These are phyloP conservation scores for Lepidium aucheri DNA, from an alignment of 345 rosid genomes.

Conservation along the genomic window DNA sequence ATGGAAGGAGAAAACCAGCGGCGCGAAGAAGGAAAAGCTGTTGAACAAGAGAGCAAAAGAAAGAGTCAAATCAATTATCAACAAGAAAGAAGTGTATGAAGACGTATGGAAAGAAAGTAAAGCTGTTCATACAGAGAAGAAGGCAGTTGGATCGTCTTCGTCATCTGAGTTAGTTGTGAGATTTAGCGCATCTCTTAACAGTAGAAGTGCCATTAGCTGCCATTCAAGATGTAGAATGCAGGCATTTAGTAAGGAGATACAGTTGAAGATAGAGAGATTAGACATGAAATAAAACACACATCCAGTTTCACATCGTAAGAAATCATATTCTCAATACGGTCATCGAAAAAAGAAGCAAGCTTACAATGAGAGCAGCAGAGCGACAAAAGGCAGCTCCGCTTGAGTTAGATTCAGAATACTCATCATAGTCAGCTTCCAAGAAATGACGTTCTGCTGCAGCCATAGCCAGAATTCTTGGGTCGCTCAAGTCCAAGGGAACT, in stretches of 20 bases:
- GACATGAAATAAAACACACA: background rate
- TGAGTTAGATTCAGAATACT: conserved; percentile 77
- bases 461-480: conserved; percentile 82
- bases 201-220: conserved; percentile 92
- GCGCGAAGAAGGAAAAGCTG: conserved; percentile 96
- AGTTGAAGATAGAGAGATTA: background rate
- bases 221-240: background rate
- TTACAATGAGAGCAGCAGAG: conserved; percentile 88
- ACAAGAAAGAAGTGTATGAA: background rate
- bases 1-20: conserved; percentile 91
- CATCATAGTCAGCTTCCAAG: conserved; percentile 85
- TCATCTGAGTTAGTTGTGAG: conserved; percentile 66
- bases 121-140: conserved; percentile 65
- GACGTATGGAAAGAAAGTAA: background rate
- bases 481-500: conserved; percentile 65
- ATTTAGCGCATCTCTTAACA: conserved; percentile 81
- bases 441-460: conserved; percentile 92
- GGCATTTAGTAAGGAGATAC: background rate
- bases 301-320: background rate
- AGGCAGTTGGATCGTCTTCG: conserved; percentile 75
- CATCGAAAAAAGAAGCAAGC: background rate
- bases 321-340: background rate
- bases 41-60: background rate
- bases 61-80: background rate
- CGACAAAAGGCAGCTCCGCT: conserved; percentile 98